Base-by-base conservation (phyloP, 2,329 filamentous ascomycete species). In the Aspergillus bombycis region DNA sequence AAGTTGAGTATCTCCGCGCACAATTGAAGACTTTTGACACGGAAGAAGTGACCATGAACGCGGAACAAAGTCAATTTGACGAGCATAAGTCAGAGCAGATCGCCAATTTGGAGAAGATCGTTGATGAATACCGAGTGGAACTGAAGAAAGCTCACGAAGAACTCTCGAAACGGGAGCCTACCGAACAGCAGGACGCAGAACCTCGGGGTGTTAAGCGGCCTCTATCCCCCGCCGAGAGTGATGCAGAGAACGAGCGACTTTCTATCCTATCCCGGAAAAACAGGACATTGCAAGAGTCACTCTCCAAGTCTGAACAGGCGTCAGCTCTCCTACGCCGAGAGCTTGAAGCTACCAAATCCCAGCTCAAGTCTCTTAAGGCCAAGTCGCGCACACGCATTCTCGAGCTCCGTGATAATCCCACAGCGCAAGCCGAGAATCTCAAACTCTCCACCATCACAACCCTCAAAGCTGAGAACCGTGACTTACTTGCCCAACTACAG, bases 1-100 rank as follows among this genome's bases (percentile, higher is more conserved):
- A 99, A 75, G 92, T 95, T 0, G 94, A 97, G 69, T 97, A 96
- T 75, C 85, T 99, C 8, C 91, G 95, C 26, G 94, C 93, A 0
- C 95, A 99, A 77, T 85, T 98, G 60, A 94, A 94, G 79, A 90
- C 91, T 0, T 91, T 96, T 64, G 92, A 98, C 72, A 86, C 88
- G 0, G 95, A 99, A 77, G 94, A 98, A 71, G 87, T 88, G 59
- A 94, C 94, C 0, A 91, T 97, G 80, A 89, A 94, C 53, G 72
- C 72, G 61, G 88, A 92, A 0, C 91, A 93, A 38, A 88, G 87
- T 38, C 78, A 76, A 50, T 90, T 91, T 60, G 92, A 99, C 71
- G 86, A 91, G 68, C 85, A 88, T 23, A 94, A 93, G 67, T 82
- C 85, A 0, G 84, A 89, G 65, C 90, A 93, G 26, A 89, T 97